Base-by-base conservation (phyloP, 2,329 filamentous ascomycete species). In the Nigrospora osmanthi region DNA sequence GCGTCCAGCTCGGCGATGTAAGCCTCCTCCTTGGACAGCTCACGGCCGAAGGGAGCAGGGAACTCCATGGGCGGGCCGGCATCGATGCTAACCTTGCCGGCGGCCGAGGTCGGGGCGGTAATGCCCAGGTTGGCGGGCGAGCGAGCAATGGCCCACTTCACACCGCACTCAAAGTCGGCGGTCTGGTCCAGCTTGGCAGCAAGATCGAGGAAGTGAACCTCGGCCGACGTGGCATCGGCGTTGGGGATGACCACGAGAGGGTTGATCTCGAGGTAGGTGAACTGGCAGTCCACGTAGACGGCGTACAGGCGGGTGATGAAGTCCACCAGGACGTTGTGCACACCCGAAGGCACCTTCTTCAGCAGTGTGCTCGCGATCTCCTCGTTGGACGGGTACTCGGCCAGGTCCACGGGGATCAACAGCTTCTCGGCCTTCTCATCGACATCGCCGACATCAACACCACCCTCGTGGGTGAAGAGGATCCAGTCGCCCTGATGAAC, bases 231-330 rank as follows among this genome's bases (percentile, higher is more conserved):
- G 64, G 80, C 86, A 59, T 90, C 83, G 55, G 80, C 85, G 69
- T 97, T 97, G 68, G 93, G 93, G 61, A 98, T 91, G 66, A 96
- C 93, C 51, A 98, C 93, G 54, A 98, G 77, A 58, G 93, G 93
- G 83, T 98, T 98, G 79, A 98, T 98, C 74, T 98, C 93, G 59
- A 98, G 89, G 77, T 98, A 98, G 63, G 93, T 97, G 81, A 98
- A 98, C 73, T 98, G 93, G 82, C 88, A 95, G 78, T 98, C 93
- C 54, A 97, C 93, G 64, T 97, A 98, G 73, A 98, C 93, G 59
- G 91, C 93, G 67, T 98, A 98, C 56, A 98, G 80, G 60, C 93
- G 85, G 62, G 89, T 89, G 75, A 98, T 98, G 80, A 98, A 98
- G 80, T 98, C 93, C 52, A 98, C 87, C 49, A 98, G 82, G 63